Evolutionary conservation across 2,329 filamentous ascomycete species (phyloP).

Genomic region (Chaetomiaceae sp.): DNA sequence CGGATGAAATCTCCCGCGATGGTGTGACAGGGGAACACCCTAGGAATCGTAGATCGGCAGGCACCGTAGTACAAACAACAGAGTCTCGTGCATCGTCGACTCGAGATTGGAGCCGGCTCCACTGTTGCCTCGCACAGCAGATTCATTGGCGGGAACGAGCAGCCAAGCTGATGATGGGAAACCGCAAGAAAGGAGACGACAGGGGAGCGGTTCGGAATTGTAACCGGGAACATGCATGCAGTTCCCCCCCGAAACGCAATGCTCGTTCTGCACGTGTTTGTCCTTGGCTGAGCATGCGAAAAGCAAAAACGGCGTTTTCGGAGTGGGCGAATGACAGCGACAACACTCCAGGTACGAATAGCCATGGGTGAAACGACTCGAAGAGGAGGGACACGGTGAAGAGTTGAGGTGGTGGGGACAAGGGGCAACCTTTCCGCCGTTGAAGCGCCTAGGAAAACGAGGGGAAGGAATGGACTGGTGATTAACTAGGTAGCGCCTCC

Average conservation of each 20-base stretch:
- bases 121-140: slow-evolving; percentile 4
- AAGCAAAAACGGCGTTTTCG: too few species aligned
- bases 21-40: not conserved
- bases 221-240: not conserved
- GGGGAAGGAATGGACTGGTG: too few species aligned
- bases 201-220: not conserved
- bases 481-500: too few species aligned
- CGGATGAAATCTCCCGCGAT: not conserved
- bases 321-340: too few species aligned
- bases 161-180: not conserved
- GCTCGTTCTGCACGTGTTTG: not conserved
- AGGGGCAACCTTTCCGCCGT: too few species aligned
- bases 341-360: too few species aligned
- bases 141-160: slow-evolving; percentile 11
- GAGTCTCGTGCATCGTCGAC: not conserved
- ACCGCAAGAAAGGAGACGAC: not conserved
- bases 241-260: not conserved
- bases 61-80: not conserved
- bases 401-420: too few species aligned
- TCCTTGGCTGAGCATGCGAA: too few species aligned
- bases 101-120: not conserved
- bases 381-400: too few species aligned
- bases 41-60: not conserved
- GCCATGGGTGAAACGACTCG: too few species aligned
- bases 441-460: too few species aligned